Evolutionary conservation across 768 basidiomycete species (phyloP), one percentile per base, ranked within the genome.

Genomic region (Rhodosporidiobolus sp.): DNA sequence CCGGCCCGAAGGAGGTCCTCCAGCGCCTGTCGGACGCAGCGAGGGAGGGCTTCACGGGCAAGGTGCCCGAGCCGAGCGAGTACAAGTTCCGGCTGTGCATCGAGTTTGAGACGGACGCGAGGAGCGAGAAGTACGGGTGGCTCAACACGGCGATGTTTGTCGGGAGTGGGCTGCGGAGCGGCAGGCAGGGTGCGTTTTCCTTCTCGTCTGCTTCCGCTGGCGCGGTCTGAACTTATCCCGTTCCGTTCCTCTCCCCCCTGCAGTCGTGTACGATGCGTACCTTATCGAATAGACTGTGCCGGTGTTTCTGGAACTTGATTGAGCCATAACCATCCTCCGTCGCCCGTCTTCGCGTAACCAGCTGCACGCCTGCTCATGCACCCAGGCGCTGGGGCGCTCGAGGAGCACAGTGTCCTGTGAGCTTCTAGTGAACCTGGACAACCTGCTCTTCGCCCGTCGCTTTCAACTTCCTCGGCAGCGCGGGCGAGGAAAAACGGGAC

Each of bases 241-340:
- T 43, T 8, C 34, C n/a, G 16, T 22, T 22, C 35, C 14, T n/a
- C n/a, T n/a, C n/a, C n/a, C n/a, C n/a, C n/a, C n/a, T 48, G n/a
- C 55, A 72, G 72, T 73, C 34, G 53, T 73, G 12, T 73, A 73
- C 59, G 72, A 73, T n/a, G 72, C 72, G 6, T 73, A 69, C 24
- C 63, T 68, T 6, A 52, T 73, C 32, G 63, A 73, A 52, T 73
- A 43, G 38, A 43, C 38, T 7, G n/a, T n/a, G n/a, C n/a, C n/a
- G n/a, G n/a, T n/a, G n/a, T n/a, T n/a, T n/a, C n/a, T n/a, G n/a
- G n/a, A n/a, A n/a, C n/a, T n/a, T n/a, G n/a, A n/a, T n/a, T n/a
- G n/a, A n/a, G n/a, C n/a, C n/a, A n/a, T n/a, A n/a, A n/a, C n/a
- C n/a, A n/a, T n/a, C n/a, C n/a, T n/a, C n/a, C n/a, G n/a, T n/a